Conservation (phyloP, 2,329 filamentous ascomycete genomes). For the Aspergillus pseudoterreus region DNA sequence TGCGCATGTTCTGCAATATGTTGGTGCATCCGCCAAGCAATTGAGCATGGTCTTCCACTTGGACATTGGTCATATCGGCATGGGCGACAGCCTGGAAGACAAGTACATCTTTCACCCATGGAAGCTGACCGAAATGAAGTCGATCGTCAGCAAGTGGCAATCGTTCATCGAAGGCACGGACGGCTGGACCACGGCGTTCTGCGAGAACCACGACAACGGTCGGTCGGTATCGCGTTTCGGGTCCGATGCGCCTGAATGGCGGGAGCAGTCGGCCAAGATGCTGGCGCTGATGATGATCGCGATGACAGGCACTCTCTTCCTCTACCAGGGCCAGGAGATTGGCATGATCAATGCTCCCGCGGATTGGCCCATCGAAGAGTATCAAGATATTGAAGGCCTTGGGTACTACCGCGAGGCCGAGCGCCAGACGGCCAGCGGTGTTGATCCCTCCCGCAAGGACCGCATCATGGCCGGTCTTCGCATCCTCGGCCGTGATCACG, state of each 20-base stretch:
- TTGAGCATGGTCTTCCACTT: conserved; percentile 65
- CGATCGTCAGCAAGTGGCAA: conserved; percentile 50
- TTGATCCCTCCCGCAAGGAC: conserved; percentile 11
- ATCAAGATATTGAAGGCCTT: conserved; percentile 41
- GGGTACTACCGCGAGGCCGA: conserved; percentile 45
- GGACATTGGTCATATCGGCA: conserved; percentile 47
- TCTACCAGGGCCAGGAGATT: conserved; percentile 61
- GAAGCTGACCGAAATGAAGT: conserved; percentile 49
- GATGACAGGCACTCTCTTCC: conserved; percentile 53
- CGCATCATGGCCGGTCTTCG: conserved; percentile 41
- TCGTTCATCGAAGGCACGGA: conserved; percentile 46
- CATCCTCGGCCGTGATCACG: conserved; percentile 56
- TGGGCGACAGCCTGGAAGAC: conserved; percentile 47
- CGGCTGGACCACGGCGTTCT: conserved; percentile 57
- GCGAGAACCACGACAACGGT: conserved; percentile 63
- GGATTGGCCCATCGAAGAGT: conserved; percentile 47
- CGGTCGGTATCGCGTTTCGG: conserved; percentile 54
- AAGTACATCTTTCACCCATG: conserved; percentile 45
- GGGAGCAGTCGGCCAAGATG: conserved; percentile 51
- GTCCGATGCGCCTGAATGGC: conserved; percentile 46
- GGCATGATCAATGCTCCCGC: conserved; percentile 56
- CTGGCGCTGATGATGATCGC: conserved; percentile 48
- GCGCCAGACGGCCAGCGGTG: conserved; percentile 29
- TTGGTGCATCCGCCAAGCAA: conserved; percentile 56
- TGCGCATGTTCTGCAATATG: conserved; percentile 56